phyloP scores from a whole-genome alignment of 805 yeast genomes.

The Isabelozyma pseudorhagii region DNA sequence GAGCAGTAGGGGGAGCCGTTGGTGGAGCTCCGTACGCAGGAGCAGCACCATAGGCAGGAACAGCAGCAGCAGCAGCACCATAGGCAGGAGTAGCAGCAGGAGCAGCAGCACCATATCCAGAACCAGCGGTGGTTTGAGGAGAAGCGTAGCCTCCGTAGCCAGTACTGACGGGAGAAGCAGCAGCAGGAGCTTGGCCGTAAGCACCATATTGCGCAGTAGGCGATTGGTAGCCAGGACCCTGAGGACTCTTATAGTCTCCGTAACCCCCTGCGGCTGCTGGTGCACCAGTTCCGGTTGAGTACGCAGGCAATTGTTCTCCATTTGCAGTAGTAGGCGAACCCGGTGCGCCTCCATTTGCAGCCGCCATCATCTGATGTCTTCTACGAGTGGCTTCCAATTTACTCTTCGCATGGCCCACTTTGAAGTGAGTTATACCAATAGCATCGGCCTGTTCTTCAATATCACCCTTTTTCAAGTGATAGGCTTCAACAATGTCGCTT shows the following conservation, averaged over 20 bases:
- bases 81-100: constrained; percentile 6
- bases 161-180: constrained; percentile 12
- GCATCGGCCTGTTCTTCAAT: constrained; percentile 87
- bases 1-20: constrained; percentile 16
- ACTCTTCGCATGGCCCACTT: constrained; percentile 80
- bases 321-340: constrained; percentile 10
- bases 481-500: constrained; percentile 81
- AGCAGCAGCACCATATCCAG: constrained; percentile 13
- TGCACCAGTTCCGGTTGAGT: constrained; percentile 26
- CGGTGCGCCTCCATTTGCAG: constrained; percentile 18
- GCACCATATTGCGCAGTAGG: constrained; percentile 9
- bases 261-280: neutral
- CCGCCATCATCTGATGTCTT: constrained; percentile 54
- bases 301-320: constrained; percentile 30
- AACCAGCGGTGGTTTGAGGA: constrained; percentile 1
- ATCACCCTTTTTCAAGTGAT: constrained; percentile 78
- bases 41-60: constrained; percentile 25
- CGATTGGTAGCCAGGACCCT: constrained; percentile 9
- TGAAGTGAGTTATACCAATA: constrained; percentile 86
- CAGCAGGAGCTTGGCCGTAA: constrained; percentile 10
- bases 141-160: constrained; percentile 11
- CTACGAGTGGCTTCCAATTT: constrained; percentile 81
- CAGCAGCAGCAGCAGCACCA: constrained; percentile 2
- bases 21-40: constrained; percentile 24
- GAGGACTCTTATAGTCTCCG: constrained; percentile 8